A percentile compares a stretch with the other conserved stretches of the same genome.
Evolutionary conservation across 441 rosid species (phyloP).

Genomic region (Populus tomentosa): DNA sequence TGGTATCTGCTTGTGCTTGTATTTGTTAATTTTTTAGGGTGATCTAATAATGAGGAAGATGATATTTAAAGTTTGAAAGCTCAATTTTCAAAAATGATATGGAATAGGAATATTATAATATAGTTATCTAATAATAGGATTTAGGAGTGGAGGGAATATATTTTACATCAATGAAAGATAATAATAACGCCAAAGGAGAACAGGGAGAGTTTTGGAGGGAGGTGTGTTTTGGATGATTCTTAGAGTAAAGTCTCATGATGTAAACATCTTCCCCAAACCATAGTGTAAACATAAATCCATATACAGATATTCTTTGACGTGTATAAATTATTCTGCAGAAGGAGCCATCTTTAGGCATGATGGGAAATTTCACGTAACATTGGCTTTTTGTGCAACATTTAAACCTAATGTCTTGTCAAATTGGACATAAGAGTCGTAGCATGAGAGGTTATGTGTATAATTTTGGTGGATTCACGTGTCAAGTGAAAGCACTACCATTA

Average conservation of each 20-base stretch:
- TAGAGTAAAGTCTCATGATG: not conserved
- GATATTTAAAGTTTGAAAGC: too few relatives aligned
- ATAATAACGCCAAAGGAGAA: not conserved
- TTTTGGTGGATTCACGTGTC: slow-evolving; percentile 18
- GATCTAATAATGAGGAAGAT: too few relatives aligned
- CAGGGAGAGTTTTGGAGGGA: not conserved
- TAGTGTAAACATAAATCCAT: not conserved
- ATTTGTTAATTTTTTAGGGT: too few relatives aligned
- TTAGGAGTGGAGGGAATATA: too few relatives aligned
- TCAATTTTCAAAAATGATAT: too few relatives aligned
- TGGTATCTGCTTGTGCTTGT: accelerated
- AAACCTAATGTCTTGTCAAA: slow-evolving; percentile 20
- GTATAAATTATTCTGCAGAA: not conserved
- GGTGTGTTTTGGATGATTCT: slow-evolving; percentile 3
- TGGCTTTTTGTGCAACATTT: slow-evolving; percentile 7
- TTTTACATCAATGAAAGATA: not conserved
- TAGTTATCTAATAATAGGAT: too few relatives aligned
- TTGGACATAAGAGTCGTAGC: not conserved
- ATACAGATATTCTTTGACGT: not conserved
- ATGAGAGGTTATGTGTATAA: slow-evolving; percentile 7
- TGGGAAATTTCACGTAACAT: slow-evolving; percentile 18
- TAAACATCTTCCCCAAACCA: not conserved
- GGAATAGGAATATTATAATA: too few relatives aligned
- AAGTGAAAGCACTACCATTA: not conserved
- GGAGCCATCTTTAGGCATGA: slow-evolving; percentile 5